Evolutionary conservation across 768 basidiomycete species (phyloP).

Genomic region (Pulveroboletus sp.): DNA sequence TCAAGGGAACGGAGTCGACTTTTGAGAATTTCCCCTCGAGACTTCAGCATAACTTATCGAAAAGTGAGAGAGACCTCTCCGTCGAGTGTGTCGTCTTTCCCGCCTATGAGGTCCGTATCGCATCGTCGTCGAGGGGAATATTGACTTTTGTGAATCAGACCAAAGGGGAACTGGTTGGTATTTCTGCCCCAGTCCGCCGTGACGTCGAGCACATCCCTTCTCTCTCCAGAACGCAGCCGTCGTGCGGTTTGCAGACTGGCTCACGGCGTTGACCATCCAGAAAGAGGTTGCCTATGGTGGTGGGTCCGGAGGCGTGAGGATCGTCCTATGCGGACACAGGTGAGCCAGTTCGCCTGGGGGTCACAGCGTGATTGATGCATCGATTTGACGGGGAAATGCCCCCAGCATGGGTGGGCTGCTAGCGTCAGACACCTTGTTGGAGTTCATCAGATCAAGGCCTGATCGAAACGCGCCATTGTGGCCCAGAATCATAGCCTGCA

Average conservation of each 20-base stretch:
- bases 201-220: not conserved
- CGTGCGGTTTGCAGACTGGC: constrained; percentile 86
- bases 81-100: constrained; percentile 85
- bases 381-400: not conserved
- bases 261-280: constrained; percentile 83
- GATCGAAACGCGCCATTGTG: constrained; percentile 67
- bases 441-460: constrained; percentile 63
- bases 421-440: constrained; percentile 76
- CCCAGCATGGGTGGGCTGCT: constrained; percentile 89
- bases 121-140: not conserved
- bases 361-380: not conserved
- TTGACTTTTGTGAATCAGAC: constrained; percentile 48
- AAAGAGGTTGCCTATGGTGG: constrained; percentile 75
- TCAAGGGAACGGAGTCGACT: constrained; percentile 62
- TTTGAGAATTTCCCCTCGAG: constrained; percentile 77
- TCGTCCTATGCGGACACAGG: constrained; percentile 91
- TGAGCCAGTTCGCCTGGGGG: constrained; percentile 24
- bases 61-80: constrained; percentile 49
- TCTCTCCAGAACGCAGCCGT: constrained; percentile 66
- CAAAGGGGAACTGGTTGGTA: constrained; percentile 79
- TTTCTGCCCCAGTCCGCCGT: not conserved
- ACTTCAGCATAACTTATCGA: constrained; percentile 68
- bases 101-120: constrained; percentile 65
- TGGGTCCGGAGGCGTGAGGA: constrained; percentile 65
- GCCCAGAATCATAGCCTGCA: constrained; percentile 81